phyloP scores from a whole-genome alignment of 228 moss, liverwort and hornwort genomes.

The Sphagnum magellanicum region DNA sequence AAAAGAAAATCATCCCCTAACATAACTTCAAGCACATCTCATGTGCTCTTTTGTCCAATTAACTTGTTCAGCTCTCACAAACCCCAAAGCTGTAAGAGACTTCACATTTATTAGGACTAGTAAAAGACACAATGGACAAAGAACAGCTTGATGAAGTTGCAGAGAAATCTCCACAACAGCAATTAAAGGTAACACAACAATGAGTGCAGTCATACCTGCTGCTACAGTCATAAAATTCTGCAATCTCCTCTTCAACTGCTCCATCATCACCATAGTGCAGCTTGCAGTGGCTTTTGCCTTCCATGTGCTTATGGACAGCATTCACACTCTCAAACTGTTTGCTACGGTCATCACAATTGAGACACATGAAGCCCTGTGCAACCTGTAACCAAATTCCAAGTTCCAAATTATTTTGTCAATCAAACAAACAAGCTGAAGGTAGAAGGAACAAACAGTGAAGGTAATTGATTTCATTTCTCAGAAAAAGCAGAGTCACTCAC shows the following conservation, averaged over 20 bases:
- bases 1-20: background rate
- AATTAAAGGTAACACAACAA: too few species aligned
- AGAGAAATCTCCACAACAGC: too few species aligned
- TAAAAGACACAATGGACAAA: background rate
- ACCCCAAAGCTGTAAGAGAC: background rate
- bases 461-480: too few species aligned
- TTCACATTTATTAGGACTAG: background rate
- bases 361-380: conserved; percentile 65
- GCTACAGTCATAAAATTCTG: conserved; percentile 83
- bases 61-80: background rate
- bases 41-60: background rate
- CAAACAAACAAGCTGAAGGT: too few species aligned
- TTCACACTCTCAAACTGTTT: conserved; percentile 70
- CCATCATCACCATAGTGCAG: conserved; percentile 80
- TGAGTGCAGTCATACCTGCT: conserved; percentile 36
- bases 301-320: conserved; percentile 93
- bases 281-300: conserved; percentile 91
- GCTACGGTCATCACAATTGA: conserved; percentile 81
- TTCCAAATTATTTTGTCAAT: background rate
- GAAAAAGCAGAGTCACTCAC: too few species aligned
- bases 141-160: background rate
- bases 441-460: too few species aligned
- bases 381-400: conserved; percentile 13
- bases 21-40: background rate
- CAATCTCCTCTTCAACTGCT: conserved; percentile 83